Percentiles rank a stretch among this genome's conserved stretches.
Conservation (phyloP, 2,329 filamentous ascomycete genomes). For the Aschersonia sp. region DNA sequence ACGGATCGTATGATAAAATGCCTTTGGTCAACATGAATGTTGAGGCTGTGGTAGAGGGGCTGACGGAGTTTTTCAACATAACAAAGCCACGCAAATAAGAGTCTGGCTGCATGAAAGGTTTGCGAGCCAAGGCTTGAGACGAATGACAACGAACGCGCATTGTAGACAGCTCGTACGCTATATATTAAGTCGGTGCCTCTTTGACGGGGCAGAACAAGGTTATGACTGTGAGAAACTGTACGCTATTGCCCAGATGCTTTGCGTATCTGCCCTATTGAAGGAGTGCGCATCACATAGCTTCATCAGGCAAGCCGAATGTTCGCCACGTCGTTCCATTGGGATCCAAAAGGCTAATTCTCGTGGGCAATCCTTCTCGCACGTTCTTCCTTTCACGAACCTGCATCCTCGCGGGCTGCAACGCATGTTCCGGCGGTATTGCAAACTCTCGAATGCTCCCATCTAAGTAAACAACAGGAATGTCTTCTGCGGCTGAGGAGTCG, state of each 20-base stretch:
- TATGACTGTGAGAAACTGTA: no score
- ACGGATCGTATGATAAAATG: slow-evolving; percentile 73
- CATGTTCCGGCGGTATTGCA: slow-evolving; percentile 12
- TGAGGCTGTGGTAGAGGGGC: slow-evolving; percentile 63
- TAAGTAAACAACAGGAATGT: slow-evolving; percentile 1
- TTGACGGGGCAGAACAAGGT: no score
- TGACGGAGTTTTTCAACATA: slow-evolving; percentile 67
- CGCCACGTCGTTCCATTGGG: slow-evolving; percentile 31
- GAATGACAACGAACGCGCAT: no score
- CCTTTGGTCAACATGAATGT: slow-evolving; percentile 80
- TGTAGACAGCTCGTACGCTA: no score
- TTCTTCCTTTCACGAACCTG: slow-evolving; percentile 31
- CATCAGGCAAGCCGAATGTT: slow-evolving; percentile 27
- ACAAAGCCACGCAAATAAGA: slow-evolving; percentile 27
- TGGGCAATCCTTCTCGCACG: slow-evolving; percentile 30
- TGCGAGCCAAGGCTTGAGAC: no score
- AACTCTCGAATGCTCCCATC: slow-evolving; percentile 4
- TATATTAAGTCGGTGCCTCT: no score
- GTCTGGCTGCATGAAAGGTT: background rate
- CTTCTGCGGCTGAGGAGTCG: background rate
- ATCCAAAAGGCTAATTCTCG: slow-evolving; percentile 35
- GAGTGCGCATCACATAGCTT: background rate
- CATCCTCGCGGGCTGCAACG: slow-evolving; percentile 30
- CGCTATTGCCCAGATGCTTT: no score
- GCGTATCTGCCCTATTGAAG: no score